A percentile compares a stretch with the other conserved stretches of the same genome.
Conservation (phyloP, 495 filamentous ascomycete species). For the Hypoxylon fragiforme region DNA sequence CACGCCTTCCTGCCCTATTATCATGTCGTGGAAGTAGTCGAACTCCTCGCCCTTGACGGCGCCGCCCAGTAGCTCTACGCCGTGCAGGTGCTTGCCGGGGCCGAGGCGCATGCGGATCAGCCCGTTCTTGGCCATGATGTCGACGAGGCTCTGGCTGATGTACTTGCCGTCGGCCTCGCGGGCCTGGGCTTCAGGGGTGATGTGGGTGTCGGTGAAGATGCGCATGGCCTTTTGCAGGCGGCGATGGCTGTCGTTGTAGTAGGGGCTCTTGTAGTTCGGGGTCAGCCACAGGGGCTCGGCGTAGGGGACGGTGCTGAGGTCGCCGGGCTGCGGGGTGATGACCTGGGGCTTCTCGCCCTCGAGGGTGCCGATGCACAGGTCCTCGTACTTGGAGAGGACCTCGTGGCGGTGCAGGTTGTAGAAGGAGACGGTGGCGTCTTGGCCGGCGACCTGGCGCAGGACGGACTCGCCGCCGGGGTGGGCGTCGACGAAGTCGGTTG, state of each 20-base stretch:
- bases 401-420: constrained; percentile 94
- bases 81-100: constrained; percentile 80
- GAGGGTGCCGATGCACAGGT: constrained; percentile 76
- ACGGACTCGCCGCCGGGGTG: constrained; percentile 86
- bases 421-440: constrained; percentile 84
- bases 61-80: constrained; percentile 66
- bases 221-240: constrained; percentile 71
- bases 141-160: constrained; percentile 76
- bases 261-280: constrained; percentile 77
- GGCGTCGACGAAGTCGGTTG: constrained; percentile 87
- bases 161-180: constrained; percentile 75
- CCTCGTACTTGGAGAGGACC: constrained; percentile 73
- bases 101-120: constrained; percentile 82
- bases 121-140: constrained; percentile 72
- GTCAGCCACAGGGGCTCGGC: constrained; percentile 81
- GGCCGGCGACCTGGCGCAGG: constrained; percentile 80
- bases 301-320: constrained; percentile 76
- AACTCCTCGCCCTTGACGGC: constrained; percentile 77
- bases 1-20: constrained; percentile 72
- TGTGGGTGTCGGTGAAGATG: constrained; percentile 70
- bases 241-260: constrained; percentile 78
- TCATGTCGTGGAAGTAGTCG: constrained; percentile 85
- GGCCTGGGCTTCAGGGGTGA: constrained; percentile 75
- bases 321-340: constrained; percentile 68
- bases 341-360: constrained; percentile 75